Evolutionary conservation across 768 basidiomycete species (phyloP).

Genomic region (Lentinula guzmanii): DNA sequence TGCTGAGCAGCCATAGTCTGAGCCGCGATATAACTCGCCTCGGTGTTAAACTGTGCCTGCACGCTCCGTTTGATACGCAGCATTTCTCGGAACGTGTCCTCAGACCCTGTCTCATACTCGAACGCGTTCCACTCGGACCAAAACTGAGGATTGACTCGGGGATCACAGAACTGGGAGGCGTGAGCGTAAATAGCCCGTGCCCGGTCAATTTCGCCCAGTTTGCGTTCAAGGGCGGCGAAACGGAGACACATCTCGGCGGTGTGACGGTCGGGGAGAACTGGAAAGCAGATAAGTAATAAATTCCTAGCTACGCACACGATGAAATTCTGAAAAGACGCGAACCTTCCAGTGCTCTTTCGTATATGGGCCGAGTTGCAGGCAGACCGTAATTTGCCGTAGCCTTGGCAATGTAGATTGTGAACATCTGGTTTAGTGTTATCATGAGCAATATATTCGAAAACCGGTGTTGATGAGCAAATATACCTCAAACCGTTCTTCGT

Average conservation of each 20-base stretch:
- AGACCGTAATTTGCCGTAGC: slow-evolving; percentile 94
- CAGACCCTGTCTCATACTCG: slow-evolving; percentile 97
- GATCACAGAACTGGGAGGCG: slow-evolving; percentile 98
- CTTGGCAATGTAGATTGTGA: slow-evolving; percentile 94
- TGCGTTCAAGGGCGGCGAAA: slow-evolving; percentile 93
- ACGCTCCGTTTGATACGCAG: slow-evolving; percentile 95
- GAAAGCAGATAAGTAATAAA: background rate
- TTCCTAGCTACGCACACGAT: background rate
- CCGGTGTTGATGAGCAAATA: slow-evolving; percentile 10
- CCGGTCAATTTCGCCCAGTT: slow-evolving; percentile 97
- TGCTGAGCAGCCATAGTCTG: slow-evolving; percentile 74
- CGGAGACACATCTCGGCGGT: slow-evolving; percentile 98
- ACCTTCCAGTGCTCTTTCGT: slow-evolving; percentile 89
- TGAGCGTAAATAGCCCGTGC: slow-evolving; percentile 96
- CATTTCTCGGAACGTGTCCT: slow-evolving; percentile 97
- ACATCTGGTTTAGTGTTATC: slow-evolving; percentile 57
- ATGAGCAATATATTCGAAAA: slow-evolving; percentile 4
- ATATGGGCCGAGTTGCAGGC: slow-evolving; percentile 93
- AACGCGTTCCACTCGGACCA: slow-evolving; percentile 97
- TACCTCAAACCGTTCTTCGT: slow-evolving; percentile 94
- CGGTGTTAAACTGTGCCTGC: slow-evolving; percentile 98
- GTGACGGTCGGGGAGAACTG: slow-evolving; percentile 83
- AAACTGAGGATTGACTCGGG: slow-evolving; percentile 84
- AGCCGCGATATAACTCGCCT: slow-evolving; percentile 87
- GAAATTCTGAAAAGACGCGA: background rate